phyloP scores from a whole-genome alignment of 78 protist genomes.

The Dictyostelium discoideum region dicty_2.7 NC_007088.5:7485501-7486000 shows the following conservation, averaged over 20 bases:
- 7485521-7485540: constrained; percentile 56
- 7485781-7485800: constrained; percentile 55
- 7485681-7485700: constrained; percentile 57
- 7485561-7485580: constrained; percentile 66
- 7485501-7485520: constrained; percentile 78
- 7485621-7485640: constrained; percentile 77
- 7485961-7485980: constrained; percentile 42
- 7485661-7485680: constrained; percentile 46
- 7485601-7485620: constrained; percentile 58
- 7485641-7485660: constrained; percentile 74
- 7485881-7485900: constrained; percentile 69
- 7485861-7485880: constrained; percentile 77
- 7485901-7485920: not conserved
- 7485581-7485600: constrained; percentile 22
- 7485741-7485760: constrained; percentile 57
- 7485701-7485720: constrained; percentile 40
- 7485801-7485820: constrained; percentile 48
- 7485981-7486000: constrained; percentile 74
- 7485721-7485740: constrained; percentile 18
- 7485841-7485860: constrained; percentile 81
- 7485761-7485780: constrained; percentile 82
- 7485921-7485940: constrained; percentile 81
- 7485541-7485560: constrained; percentile 64
- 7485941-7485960: constrained; percentile 76
- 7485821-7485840: constrained; percentile 67